Evolutionary conservation across 1,284 basidiomycete species (phyloP).

Genomic region (Bjerkandera adusta): DNA sequence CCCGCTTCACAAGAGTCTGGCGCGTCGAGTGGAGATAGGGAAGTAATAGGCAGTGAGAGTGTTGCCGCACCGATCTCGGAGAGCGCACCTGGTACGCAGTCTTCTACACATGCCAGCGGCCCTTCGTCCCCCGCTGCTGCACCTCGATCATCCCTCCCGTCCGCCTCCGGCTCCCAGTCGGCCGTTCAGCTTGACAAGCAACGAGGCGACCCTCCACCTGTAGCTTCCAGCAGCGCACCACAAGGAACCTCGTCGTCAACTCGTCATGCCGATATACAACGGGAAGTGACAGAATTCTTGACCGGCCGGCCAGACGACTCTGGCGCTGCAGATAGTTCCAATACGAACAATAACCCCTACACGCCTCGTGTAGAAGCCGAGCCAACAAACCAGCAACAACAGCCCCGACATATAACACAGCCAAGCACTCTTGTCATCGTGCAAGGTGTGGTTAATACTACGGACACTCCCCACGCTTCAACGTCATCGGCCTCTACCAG

Average conservation of each 20-base stretch:
- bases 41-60: conserved; percentile 5
- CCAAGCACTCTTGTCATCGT: conserved; percentile 77
- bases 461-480: conserved; percentile 44
- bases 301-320: conserved; percentile 6
- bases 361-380: conserved; percentile 1
- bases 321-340: not conserved
- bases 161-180: too few relatives aligned
- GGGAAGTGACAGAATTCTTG: conserved; percentile 11
- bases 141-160: not conserved
- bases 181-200: too few relatives aligned
- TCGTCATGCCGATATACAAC: not conserved
- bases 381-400: not conserved
- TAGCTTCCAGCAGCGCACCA: too few relatives aligned
- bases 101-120: not conserved
- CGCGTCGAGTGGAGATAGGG: conserved; percentile 11
- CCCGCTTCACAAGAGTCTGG: conserved; percentile 9
- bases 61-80: not conserved
- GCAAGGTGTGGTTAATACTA: conserved; percentile 78
- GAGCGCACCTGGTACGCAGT: not conserved
- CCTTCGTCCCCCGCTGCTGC: conserved; percentile 1
- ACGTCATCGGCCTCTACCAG: conserved; percentile 12
- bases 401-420: conserved; percentile 54
- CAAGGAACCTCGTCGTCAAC: not conserved
- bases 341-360: too few relatives aligned
- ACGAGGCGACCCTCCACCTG: too few relatives aligned